phyloP scores from a whole-genome alignment of 2,329 filamentous ascomycete genomes.

The Diaporthe ampelina region DNA sequence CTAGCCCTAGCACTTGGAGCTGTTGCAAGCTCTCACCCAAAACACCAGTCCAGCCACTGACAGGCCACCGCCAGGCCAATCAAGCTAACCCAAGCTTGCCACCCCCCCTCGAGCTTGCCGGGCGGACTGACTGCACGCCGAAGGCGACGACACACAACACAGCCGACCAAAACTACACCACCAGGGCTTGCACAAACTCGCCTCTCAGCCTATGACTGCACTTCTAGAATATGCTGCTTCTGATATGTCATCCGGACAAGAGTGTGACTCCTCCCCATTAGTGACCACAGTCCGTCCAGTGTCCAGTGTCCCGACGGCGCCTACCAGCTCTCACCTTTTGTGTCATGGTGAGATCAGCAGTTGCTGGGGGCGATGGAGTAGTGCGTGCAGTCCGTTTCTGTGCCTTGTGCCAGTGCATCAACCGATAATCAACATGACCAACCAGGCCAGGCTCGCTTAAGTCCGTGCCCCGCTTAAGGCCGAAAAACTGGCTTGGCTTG shows the following conservation, averaged over 20 bases:
- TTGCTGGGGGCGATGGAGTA: conserved; percentile 7
- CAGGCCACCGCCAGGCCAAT: not conserved
- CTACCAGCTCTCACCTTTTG: not conserved
- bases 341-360: conserved; percentile 27
- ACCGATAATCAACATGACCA: conserved; percentile 6
- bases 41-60: not conserved
- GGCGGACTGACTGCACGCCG: conserved; percentile 11
- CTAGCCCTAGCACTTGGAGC: conserved; percentile 38
- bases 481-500: not conserved
- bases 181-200: not conserved
- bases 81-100: conserved; percentile 5
- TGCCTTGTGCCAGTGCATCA: not conserved
- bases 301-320: not conserved
- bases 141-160: not conserved
- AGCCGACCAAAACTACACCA: too few species aligned
- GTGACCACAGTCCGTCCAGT: too few species aligned
- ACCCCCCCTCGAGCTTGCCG: not conserved
- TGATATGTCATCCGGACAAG: not conserved
- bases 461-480: conserved; percentile 31
- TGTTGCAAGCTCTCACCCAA: conserved; percentile 27
- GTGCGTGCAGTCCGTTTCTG: not conserved
- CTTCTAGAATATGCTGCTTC: not conserved
- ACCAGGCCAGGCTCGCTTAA: conserved; percentile 6
- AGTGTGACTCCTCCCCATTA: conserved; percentile 7
- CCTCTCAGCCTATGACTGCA: not conserved